phyloP scores from a whole-genome alignment of 495 filamentous ascomycete genomes.

The Talaromyces wortmannii region DNA sequence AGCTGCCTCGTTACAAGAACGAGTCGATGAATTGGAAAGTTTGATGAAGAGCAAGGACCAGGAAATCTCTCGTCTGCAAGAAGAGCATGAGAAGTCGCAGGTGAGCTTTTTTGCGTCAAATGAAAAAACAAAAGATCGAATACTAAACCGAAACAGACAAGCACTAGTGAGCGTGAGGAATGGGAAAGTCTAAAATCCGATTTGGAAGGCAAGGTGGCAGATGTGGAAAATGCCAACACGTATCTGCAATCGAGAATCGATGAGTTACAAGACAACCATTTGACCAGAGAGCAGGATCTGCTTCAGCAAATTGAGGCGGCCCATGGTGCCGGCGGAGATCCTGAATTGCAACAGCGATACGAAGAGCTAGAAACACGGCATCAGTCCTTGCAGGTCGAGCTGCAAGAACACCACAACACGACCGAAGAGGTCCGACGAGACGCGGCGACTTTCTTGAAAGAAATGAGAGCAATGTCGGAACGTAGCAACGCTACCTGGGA shows the following conservation, averaged over 20 bases:
- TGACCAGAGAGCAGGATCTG: slow-evolving; percentile 54
- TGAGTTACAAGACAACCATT: slow-evolving; percentile 59
- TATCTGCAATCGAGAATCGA: slow-evolving; percentile 74
- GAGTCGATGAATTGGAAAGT: slow-evolving; percentile 64
- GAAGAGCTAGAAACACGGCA: slow-evolving; percentile 66
- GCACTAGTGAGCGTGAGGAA: slow-evolving; percentile 47
- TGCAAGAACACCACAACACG: slow-evolving; percentile 71
- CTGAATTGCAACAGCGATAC: slow-evolving; percentile 47
- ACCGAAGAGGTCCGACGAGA: slow-evolving; percentile 84
- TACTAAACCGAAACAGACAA: slow-evolving; percentile 19
- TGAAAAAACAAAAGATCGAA: not conserved
- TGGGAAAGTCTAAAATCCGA: slow-evolving; percentile 68
- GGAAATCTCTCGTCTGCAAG: slow-evolving; percentile 41
- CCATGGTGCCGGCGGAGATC: slow-evolving; percentile 24
- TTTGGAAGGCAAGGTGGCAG: slow-evolving; percentile 70
- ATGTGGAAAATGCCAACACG: slow-evolving; percentile 70
- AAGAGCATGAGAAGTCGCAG: slow-evolving; percentile 34
- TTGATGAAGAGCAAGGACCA: slow-evolving; percentile 50
- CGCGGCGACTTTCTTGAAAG: slow-evolving; percentile 73
- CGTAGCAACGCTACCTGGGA: slow-evolving; percentile 73
- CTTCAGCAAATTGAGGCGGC: slow-evolving; percentile 52
- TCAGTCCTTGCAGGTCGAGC: slow-evolving; percentile 58
- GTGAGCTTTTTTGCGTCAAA: slow-evolving; percentile 20
- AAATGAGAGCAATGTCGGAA: slow-evolving; percentile 83
- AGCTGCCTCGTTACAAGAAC: slow-evolving; percentile 65